Conservation (phyloP, 2,329 filamentous ascomycete genomes). For the Ophiosphaerella herpotricha region DNA sequence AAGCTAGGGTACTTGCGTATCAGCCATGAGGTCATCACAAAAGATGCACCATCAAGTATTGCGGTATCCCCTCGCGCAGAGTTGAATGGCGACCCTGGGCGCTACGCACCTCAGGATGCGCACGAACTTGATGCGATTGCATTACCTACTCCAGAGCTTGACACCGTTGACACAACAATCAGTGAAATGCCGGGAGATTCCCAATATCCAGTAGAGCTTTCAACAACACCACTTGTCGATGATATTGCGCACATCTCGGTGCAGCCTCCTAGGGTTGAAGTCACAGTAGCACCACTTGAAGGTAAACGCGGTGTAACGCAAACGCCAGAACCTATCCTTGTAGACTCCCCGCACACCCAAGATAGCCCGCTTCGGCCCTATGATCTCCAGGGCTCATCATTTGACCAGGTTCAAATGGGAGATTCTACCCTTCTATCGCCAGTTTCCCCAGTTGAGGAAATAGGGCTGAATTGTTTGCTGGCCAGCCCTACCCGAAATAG, state of each 20-base stretch:
- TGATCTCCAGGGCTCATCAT: slow-evolving; percentile 1
- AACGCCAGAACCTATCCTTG: slow-evolving; percentile 52
- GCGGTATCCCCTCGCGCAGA: slow-evolving; percentile 29
- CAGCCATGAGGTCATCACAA: slow-evolving; percentile 60
- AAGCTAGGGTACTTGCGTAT: slow-evolving; percentile 60
- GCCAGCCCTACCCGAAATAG: not conserved
- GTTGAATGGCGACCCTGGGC: slow-evolving; percentile 26
- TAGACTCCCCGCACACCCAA: slow-evolving; percentile 16
- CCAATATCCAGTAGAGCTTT: slow-evolving; percentile 26
- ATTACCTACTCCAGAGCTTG: slow-evolving; percentile 25
- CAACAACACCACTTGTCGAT: not conserved
- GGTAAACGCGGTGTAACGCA: slow-evolving; percentile 50
- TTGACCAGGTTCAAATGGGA: not conserved
- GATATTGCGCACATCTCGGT: not conserved
- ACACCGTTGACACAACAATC: slow-evolving; percentile 19
- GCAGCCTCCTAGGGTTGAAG: slow-evolving; percentile 19
- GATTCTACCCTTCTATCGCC: slow-evolving; percentile 18
- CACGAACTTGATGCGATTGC: slow-evolving; percentile 32
- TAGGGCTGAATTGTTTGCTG: not conserved
- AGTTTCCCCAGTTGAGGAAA: slow-evolving; percentile 6
- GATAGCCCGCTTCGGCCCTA: slow-evolving; percentile 17
- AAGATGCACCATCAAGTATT: slow-evolving; percentile 39
- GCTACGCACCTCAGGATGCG: slow-evolving; percentile 23
- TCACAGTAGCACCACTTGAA: slow-evolving; percentile 40
- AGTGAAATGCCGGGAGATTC: slow-evolving; percentile 37